Conservation (phyloP, 2,329 filamentous ascomycete species). For the Calonectria multiphialidica region DNA sequence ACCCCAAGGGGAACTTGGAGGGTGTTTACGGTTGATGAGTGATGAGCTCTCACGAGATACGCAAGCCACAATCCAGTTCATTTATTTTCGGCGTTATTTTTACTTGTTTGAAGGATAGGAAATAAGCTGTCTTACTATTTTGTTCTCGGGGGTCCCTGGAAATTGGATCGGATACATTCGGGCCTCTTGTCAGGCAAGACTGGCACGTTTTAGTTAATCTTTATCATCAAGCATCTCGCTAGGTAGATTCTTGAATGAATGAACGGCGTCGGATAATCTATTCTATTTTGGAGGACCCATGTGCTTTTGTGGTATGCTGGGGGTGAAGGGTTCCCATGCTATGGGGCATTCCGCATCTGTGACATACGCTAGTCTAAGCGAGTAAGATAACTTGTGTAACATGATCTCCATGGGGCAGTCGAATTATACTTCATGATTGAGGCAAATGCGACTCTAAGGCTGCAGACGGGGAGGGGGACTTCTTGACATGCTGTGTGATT, state of each 20-base stretch:
- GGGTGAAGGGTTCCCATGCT: neutral
- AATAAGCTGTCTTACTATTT: slow-evolving; percentile 20
- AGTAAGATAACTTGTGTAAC: neutral
- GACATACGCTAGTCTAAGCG: neutral
- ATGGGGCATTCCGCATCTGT: neutral
- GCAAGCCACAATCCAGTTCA: slow-evolving; percentile 27
- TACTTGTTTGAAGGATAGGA: slow-evolving; percentile 25
- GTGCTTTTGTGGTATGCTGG: neutral
- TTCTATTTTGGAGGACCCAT: neutral
- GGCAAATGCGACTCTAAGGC: neutral
- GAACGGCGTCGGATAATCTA: slow-evolving; percentile 16
- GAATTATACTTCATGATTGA: neutral
- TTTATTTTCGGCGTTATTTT: slow-evolving; percentile 27
- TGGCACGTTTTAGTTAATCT: slow-evolving; percentile 11
- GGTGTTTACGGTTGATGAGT: slow-evolving; percentile 26
- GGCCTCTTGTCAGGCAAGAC: neutral
- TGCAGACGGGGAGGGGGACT: neutral
- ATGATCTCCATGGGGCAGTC: neutral
- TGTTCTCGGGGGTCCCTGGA: slow-evolving; percentile 18
- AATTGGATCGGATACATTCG: slow-evolving; percentile 29
- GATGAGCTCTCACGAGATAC: slow-evolving; percentile 33
- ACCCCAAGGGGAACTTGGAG: neutral
- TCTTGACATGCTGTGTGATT: too few species aligned
- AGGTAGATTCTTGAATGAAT: slow-evolving; percentile 24
- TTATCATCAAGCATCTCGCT: slow-evolving; percentile 9